Conservation (phyloP, 768 basidiomycete genomes). For the Chalciporus sphaerocephalus region DNA sequence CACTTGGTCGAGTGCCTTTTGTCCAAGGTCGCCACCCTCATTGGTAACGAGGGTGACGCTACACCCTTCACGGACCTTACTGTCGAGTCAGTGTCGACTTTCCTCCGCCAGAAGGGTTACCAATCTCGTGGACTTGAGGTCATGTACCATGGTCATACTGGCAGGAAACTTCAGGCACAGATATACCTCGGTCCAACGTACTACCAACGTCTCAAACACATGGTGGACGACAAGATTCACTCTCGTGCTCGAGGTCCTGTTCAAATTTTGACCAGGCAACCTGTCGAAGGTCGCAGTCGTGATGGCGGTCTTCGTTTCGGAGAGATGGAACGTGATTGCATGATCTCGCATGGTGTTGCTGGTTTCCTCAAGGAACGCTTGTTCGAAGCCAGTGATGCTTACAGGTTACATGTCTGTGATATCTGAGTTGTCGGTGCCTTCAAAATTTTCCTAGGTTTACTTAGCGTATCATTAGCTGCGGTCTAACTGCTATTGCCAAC, state of each 20-base stretch:
- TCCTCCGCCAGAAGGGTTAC: constrained; percentile 86
- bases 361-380: constrained; percentile 96
- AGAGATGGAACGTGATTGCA: constrained; percentile 99
- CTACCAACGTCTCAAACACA: constrained; percentile 98
- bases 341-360: constrained; percentile 99
- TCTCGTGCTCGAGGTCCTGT: constrained; percentile 96
- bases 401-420: constrained; percentile 93
- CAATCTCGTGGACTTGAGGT: constrained; percentile 96
- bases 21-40: constrained; percentile 92
- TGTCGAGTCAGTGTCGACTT: constrained; percentile 94
- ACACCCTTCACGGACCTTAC: constrained; percentile 98
- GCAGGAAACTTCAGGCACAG: constrained; percentile 96
- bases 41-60: constrained; percentile 96
- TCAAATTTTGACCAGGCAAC: constrained; percentile 95
- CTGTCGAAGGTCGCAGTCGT: constrained; percentile 96
- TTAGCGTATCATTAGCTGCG: constrained; percentile 54
- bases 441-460: constrained; percentile 2
- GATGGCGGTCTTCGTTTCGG: constrained; percentile 99
- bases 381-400: constrained; percentile 90
- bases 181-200: constrained; percentile 98
- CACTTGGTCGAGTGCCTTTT: constrained; percentile 98
- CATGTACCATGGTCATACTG: constrained; percentile 99
- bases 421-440: constrained; percentile 55
- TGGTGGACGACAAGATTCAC: constrained; percentile 99
- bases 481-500: constrained; percentile 95